Conservation (phyloP, 495 filamentous ascomycete genomes). For the Talaromyces trachyspermus region DNA sequence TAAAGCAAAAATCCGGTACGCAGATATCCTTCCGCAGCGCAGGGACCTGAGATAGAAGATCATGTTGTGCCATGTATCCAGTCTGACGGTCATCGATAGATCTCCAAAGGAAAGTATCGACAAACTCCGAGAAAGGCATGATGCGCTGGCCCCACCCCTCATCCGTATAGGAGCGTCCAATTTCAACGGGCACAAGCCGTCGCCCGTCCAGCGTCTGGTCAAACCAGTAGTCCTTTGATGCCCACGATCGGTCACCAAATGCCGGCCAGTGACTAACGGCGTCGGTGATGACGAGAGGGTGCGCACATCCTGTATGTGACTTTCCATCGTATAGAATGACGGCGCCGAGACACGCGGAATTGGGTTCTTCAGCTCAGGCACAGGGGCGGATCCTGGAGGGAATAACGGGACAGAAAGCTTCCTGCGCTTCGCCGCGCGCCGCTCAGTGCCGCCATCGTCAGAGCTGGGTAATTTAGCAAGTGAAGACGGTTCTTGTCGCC, state of each 20-base stretch:
- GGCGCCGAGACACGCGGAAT: conserved; percentile 30
- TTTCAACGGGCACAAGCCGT: conserved; percentile 78
- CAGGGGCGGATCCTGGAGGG: conserved; percentile 27
- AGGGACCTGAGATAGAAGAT: conserved; percentile 78
- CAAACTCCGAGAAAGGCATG: conserved; percentile 66
- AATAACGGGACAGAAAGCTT: conserved; percentile 31
- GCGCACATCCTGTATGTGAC: conserved; percentile 44
- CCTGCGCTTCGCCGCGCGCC: conserved; percentile 22
- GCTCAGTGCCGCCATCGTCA: conserved; percentile 11
- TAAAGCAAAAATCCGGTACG: conserved; percentile 83
- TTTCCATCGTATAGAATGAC: conserved; percentile 58
- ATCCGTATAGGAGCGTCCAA: conserved; percentile 86
- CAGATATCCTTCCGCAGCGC: conserved; percentile 65
- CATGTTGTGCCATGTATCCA: conserved; percentile 90
- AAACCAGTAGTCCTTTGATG: conserved; percentile 64
- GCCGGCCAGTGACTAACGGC: conserved; percentile 72
- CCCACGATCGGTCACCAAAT: conserved; percentile 60
- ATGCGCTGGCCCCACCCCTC: conserved; percentile 80
- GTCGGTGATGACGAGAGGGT: conserved; percentile 66
- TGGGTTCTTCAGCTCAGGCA: conserved; percentile 27
- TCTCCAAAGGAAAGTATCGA: conserved; percentile 49
- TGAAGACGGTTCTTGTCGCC: conserved; percentile 9
- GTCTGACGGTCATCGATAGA: conserved; percentile 13
- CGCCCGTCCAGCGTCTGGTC: conserved; percentile 67
- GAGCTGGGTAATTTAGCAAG: not conserved